A percentile compares a stretch with the other conserved stretches of the same genome.
Evolutionary conservation across 2,329 filamentous ascomycete genomes (phyloP).

Genomic region (Fusarium concolor): DNA sequence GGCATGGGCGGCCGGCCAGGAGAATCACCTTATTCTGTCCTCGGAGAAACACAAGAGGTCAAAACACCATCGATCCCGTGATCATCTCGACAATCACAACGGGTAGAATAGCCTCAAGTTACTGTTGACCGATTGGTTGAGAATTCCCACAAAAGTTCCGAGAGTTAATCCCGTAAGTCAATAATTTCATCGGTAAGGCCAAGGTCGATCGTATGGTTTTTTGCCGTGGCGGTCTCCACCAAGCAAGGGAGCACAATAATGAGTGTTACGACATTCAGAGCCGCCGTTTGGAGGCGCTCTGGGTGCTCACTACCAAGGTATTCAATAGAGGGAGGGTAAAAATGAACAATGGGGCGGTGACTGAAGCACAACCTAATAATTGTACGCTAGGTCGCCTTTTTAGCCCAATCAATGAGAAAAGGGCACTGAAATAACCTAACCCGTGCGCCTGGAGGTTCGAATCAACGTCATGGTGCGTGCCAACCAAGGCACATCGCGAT

Average conservation of each 20-base stretch:
- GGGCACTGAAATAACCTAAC: constrained; percentile 7
- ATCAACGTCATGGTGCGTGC: constrained; percentile 30
- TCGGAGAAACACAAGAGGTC: background rate
- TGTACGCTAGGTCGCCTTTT: constrained; percentile 23
- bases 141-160: constrained; percentile 16
- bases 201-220: constrained; percentile 31
- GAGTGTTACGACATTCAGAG: constrained; percentile 26
- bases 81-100: background rate
- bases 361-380: constrained; percentile 1
- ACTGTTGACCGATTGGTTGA: constrained; percentile 12
- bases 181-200: constrained; percentile 12
- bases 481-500: constrained; percentile 28
- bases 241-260: constrained; percentile 1
- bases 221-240: constrained; percentile 17
- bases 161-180: constrained; percentile 12
- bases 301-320: no score
- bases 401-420: constrained; percentile 15
- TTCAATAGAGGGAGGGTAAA: background rate
- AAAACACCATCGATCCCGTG: background rate
- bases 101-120: constrained; percentile 1
- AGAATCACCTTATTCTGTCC: background rate
- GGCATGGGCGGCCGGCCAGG: background rate
- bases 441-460: constrained; percentile 27
- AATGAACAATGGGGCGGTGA: constrained; percentile 1
- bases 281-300: background rate